phyloP scores from a whole-genome alignment of 2,329 filamentous ascomycete species.

The Fonsecaea monophora region DNA sequence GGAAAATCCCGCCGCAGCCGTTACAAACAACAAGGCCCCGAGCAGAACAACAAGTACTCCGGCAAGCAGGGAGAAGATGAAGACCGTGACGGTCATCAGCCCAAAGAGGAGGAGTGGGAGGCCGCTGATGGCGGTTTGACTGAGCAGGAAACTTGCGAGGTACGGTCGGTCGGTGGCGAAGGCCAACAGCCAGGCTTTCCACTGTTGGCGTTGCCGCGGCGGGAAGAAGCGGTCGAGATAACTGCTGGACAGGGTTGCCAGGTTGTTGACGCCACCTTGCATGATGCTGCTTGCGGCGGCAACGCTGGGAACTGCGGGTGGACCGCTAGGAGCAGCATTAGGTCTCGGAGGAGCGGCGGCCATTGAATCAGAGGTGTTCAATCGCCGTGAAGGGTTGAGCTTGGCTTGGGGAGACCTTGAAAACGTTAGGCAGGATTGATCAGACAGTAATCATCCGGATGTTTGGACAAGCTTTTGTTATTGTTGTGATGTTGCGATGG shows the following conservation, averaged over 20 bases:
- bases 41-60: conserved; percentile 63
- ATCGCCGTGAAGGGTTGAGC: neutral
- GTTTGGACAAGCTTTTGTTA: neutral
- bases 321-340: neutral
- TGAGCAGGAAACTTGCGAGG: conserved; percentile 71
- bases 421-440: neutral
- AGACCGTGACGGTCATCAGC: conserved; percentile 67
- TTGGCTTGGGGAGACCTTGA: neutral
- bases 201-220: conserved; percentile 65
- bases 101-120: conserved; percentile 73
- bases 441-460: neutral
- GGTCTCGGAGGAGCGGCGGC: conserved; percentile 1
- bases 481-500: neutral
- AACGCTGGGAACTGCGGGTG: conserved; percentile 14
- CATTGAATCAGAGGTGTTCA: conserved; percentile 1
- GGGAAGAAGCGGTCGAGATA: conserved; percentile 62
- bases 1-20: conserved; percentile 72
- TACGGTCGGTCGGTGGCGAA: conserved; percentile 72
- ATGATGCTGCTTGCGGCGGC: conserved; percentile 25
- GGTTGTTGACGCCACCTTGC: conserved; percentile 36
- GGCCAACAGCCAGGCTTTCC: conserved; percentile 59
- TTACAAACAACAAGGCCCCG: conserved; percentile 64
- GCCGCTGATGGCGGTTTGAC: conserved; percentile 69
- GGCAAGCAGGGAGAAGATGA: conserved; percentile 67
- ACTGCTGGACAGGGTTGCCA: conserved; percentile 29